Base-by-base conservation (phyloP, 2,329 filamentous ascomycete species). In the Orbilia brochopaga region DNA sequence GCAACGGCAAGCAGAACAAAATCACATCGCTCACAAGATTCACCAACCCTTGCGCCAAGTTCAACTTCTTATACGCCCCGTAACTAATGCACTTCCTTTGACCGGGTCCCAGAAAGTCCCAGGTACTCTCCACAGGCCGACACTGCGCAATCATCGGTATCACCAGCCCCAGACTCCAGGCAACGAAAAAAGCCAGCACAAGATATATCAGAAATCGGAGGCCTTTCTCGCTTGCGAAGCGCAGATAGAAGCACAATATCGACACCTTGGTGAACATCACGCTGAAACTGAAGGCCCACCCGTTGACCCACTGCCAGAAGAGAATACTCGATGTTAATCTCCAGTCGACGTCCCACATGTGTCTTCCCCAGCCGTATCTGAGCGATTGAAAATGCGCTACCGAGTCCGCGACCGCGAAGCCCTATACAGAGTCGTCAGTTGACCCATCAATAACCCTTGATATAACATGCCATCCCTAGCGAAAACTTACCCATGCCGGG, bases 331-430 rank as follows among this genome's bases (percentile, higher is more conserved):
- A 30, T 13, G 55, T 42, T 3, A 46, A 44, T 17, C 59, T 48
- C 67, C 67, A 72, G 56, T 72, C 60, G n/a, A 72, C 52, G 30
- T 72, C 67, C 67, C 67, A 72, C 67, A 72, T 72, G 32, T 72
- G 67, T 13, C 67, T 57, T 8, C 67, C 67, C 67, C 67, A 72
- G 6, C 67, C 67, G 17, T 64, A 72, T 24, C 64, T 44, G 17
- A 72, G 67, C 1, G 59, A 53, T 57, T 61, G 56, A 42, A 60
- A 65, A 42, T 72, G 67, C 15, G 67, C 63, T 8, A 65, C 19
- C 11, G 67, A 65, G 21, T 65, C 60, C 1, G 37, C 55, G 13
- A 72, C 40, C n/a, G 67, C 67, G 21, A 72, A 65, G 15, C 54
- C 55, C 67, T 72, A 32, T 21, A 56, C 23, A n/a, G n/a, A 17